Conservation (phyloP, 768 basidiomycete species). For the Fomitopsis serialis region DNA sequence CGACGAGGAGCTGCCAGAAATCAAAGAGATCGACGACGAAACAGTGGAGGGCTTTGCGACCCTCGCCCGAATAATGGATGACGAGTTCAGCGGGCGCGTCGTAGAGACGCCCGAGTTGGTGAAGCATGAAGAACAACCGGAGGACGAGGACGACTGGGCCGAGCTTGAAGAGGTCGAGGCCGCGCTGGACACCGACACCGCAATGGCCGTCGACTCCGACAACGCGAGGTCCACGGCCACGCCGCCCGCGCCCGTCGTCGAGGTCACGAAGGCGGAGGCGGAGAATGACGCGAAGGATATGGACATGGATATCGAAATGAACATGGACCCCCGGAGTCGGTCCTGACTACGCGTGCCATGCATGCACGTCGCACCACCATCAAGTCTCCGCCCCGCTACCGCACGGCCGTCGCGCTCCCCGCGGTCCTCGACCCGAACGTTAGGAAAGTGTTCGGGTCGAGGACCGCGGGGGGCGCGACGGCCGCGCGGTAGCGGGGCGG, state of each 20-base stretch:
- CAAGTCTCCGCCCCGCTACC: background rate
- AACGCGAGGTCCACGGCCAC: background rate
- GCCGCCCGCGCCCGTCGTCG: too few species aligned
- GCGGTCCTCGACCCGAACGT: background rate
- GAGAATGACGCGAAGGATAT: background rate
- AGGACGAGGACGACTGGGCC: background rate
- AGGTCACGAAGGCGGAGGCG: background rate
- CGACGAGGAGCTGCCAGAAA: conserved; percentile 3
- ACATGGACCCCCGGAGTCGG: background rate
- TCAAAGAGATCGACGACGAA: conserved; percentile 32
- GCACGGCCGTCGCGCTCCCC: background rate
- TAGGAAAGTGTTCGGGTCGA: too few species aligned
- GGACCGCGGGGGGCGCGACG: too few species aligned
- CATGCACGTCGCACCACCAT: background rate
- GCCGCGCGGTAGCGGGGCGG: too few species aligned
- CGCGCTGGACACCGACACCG: background rate
- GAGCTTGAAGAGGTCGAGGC: background rate
- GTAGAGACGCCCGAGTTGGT: background rate
- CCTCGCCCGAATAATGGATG: conserved; percentile 24
- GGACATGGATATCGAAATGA: too few species aligned
- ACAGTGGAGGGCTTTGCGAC: conserved; percentile 47
- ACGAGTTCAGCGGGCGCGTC: background rate
- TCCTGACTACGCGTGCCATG: background rate
- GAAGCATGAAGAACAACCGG: background rate
- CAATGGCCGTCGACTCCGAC: background rate